Evolutionary conservation across 129 eudicot genomes (phyloP).

Genomic region (carrot (Daucus carota)): DH1_v3.0 NC_030388.2:28182001-28182500

Average conservation of each 20-base stretch:
- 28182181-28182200: no score
- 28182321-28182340: no score
- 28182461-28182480: no score
- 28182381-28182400: no score
- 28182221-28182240: background rate
- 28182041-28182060: slow-evolving; percentile 3
- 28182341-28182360: background rate
- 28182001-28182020: no score
- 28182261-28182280: background rate
- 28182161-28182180: background rate
- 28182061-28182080: slow-evolving; percentile 19
- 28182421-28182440: no score
- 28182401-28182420: no score
- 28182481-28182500: no score
- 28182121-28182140: slow-evolving; percentile 6
- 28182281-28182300: background rate
- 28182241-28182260: background rate
- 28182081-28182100: slow-evolving; percentile 10
- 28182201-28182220: background rate
- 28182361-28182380: no score
- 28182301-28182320: background rate
- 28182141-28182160: background rate
- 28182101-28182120: slow-evolving; percentile 15
- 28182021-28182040: slow-evolving; percentile 6
- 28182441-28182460: no score